These are phyloP conservation scores for Gnaphalium uliginosum DNA, from an alignment of 129 eudicot species.

Conservation along the genomic window DNA sequence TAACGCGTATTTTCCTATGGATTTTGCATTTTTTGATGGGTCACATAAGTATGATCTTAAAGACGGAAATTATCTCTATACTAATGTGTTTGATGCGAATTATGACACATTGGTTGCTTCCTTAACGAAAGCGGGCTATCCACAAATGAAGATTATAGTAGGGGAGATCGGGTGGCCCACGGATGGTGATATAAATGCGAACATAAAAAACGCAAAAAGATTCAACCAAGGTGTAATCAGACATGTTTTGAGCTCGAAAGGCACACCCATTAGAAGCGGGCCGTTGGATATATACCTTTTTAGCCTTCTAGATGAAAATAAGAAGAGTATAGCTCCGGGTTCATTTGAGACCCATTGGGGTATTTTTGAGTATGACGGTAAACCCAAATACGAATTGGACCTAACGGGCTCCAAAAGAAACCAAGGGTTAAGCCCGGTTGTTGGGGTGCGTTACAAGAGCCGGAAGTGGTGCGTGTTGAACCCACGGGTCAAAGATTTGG, in stretches of 20 bases:
- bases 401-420: conserved; percentile 39
- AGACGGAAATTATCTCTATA: conserved; percentile 55
- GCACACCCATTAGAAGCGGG: conserved; percentile 77
- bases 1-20: conserved; percentile 65
- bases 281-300: conserved; percentile 60
- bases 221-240: conserved; percentile 68
- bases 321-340: conserved; percentile 84
- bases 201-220: conserved; percentile 54
- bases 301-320: conserved; percentile 71
- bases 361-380: conserved; percentile 83
- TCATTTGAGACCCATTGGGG: conserved; percentile 96
- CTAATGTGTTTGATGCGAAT: conserved; percentile 89
- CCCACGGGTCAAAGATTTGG: conserved; percentile 47
- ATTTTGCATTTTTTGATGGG: conserved; percentile 81
- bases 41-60: conserved; percentile 41
- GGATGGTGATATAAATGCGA: conserved; percentile 68
- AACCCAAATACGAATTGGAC: conserved; percentile 77
- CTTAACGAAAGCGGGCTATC: conserved; percentile 69
- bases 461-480: conserved; percentile 79
- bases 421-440: conserved; percentile 53
- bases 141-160: conserved; percentile 67
- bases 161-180: conserved; percentile 99
- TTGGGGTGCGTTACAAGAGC: conserved; percentile 59
- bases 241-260: conserved; percentile 58
- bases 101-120: conserved; percentile 80